Base-by-base conservation (phyloP, 345 rosid species). In the Sisymbrium irio region DNA sequence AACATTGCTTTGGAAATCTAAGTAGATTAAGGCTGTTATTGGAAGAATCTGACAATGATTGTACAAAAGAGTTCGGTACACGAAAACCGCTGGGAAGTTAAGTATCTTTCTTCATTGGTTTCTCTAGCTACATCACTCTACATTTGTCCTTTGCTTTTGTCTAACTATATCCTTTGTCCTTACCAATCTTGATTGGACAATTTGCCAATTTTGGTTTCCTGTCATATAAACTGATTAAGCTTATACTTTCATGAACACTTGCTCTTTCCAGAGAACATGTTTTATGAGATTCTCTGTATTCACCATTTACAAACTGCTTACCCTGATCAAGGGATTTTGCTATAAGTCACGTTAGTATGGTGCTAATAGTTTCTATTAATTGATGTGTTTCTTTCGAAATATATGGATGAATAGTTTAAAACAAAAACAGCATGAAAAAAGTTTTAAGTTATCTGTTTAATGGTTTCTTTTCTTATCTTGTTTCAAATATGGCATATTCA, bases 41-140 rank as follows among this genome's bases (percentile, higher is more conserved):
- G 39, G 80, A 85, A 85, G 96, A 88, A 88, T 87, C 93, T 84
- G 86, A 80, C 78, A 85, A 77, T 71, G 83, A 84, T 82, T 81
- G 81, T 85, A 65, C 83, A 79, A 89, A 82, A 83, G 78, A 60
- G 71, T 71, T 73, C 74, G 83, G 49, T 75, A 50, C 62, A 82
- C 80, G 78, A 84, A 58, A 72, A 66, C 82, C 86, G 76, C 82
- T 82, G 75, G 75, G 90, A 87, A 93, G 93, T 83, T 88, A 90
- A 87, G 90, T 79, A 86, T 90, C 90, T 82, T 84, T 87, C 69
- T 62, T 56, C 71, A 78, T 69, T 61, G 73, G 67, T 78, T 82
- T 81, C 82, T 78, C 71, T n/a, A n/a, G n/a, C n/a, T 58, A 66
- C 82, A 73, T 61, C 75, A 49, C 32, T 78, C 80, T 74, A 71